Base-by-base conservation (phyloP, 2,329 filamentous ascomycete species). In the Aspergillus latus region DNA sequence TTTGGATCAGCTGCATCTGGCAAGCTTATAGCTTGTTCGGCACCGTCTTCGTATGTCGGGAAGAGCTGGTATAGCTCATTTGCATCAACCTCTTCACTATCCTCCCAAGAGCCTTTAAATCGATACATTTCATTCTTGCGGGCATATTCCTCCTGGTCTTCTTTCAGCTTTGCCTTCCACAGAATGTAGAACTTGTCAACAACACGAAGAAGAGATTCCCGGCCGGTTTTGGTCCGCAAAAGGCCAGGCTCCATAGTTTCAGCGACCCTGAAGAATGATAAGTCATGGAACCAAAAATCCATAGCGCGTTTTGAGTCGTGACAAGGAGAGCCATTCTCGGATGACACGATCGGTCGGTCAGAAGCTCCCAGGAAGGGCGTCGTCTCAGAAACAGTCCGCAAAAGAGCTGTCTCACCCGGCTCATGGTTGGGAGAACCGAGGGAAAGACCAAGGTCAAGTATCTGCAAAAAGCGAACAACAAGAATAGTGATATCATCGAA, bases 401-500 rank as follows among this genome's bases (percentile, higher is more conserved):
- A 61, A 8, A 66, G 57, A 39, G 58, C 54, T 26, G 59, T 32
- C 36, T 63, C 61, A 39, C 53, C 57, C 10, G 61, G 59, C n/a
- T 56, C 47, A 13, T 62, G 46, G 34, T 54, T 49, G 28, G 66
- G 58, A 21, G 65, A 69, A 52, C 80, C 82, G 37, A 95, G 74
- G 0, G 84, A 87, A 32, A 95, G 74, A 2, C 91, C 92, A 58
- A 96, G 78, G 62, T 88, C 84, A 8, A 97, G 77, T 63, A 90
- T 90, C 56, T 88, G 85, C 43, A 97, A 78, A 61, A 97, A 88
- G 51, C 88, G 90, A 44, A 91, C 80, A 9, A 91, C 82, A 3
- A 91, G 92, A 44, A 84, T 80, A 0, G 88, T 89, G 64, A 97
- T 84, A 68, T 99, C 94, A 59, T 91, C 89, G 66, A 97, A 97